Evolutionary conservation across 2,329 filamentous ascomycete genomes (phyloP).

Genomic region (Ilyonectria mors-panacis): DNA sequence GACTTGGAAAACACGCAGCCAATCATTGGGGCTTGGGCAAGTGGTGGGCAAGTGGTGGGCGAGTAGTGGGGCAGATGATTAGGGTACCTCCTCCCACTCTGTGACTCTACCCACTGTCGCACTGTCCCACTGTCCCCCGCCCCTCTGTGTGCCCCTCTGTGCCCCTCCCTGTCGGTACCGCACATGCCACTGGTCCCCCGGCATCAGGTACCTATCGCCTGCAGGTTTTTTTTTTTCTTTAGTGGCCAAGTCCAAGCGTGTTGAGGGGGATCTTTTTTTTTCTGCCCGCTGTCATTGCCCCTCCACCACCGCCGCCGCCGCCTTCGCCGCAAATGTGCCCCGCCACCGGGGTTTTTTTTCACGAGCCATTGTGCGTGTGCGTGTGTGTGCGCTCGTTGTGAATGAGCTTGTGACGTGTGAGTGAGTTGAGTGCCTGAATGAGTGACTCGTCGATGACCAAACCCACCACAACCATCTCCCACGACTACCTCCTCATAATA

Average conservation of each 20-base stretch:
- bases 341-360: constrained; percentile 24
- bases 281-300: constrained; percentile 22
- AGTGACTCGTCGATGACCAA: background rate
- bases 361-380: constrained; percentile 6
- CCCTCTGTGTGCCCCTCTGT: background rate
- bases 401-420: background rate
- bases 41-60: constrained; percentile 36
- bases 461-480: no score
- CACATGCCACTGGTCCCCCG: constrained; percentile 1
- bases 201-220: constrained; percentile 2
- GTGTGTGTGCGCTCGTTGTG: background rate
- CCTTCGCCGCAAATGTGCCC: constrained; percentile 21
- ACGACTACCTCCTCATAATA: background rate
- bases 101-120: background rate
- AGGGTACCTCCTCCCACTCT: constrained; percentile 44
- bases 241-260: background rate
- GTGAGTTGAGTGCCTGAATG: constrained; percentile 1
- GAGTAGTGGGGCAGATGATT: constrained; percentile 44
- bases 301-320: constrained; percentile 22
- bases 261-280: background rate
- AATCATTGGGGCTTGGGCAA: constrained; percentile 40
- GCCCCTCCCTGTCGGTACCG: background rate
- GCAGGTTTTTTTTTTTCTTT: constrained; percentile 14
- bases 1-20: constrained; percentile 35
- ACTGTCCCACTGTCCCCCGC: background rate